phyloP scores from a whole-genome alignment of 352 stramenopile species.

The Phytophthora ramorum region DNA sequence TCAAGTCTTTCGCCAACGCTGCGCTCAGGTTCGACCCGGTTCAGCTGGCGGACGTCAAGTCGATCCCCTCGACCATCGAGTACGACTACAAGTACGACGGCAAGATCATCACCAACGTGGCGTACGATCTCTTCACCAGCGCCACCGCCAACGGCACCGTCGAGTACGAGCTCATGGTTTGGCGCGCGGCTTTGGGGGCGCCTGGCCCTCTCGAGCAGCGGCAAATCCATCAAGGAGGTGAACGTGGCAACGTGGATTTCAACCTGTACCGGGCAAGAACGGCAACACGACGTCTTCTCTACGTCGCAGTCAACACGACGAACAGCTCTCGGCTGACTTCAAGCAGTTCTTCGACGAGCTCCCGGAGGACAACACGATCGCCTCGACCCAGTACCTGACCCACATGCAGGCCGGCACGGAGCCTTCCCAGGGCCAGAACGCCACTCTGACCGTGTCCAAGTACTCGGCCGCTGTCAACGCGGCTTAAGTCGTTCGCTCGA shows the following conservation, averaged over 20 bases:
- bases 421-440: constrained; percentile 34
- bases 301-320: constrained; percentile 28
- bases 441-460: constrained; percentile 30
- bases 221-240: constrained; percentile 23
- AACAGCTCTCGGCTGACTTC: constrained; percentile 30
- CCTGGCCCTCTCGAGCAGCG: constrained; percentile 36
- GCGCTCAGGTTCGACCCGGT: constrained; percentile 41
- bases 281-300: constrained; percentile 40
- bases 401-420: constrained; percentile 38
- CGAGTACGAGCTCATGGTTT: constrained; percentile 49
- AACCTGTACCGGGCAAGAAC: constrained; percentile 38
- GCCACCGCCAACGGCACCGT: constrained; percentile 26
- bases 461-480: constrained; percentile 27
- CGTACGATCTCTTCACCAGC: constrained; percentile 45
- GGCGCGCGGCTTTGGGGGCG: constrained; percentile 37
- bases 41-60: constrained; percentile 34
- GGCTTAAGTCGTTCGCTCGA: neutral
- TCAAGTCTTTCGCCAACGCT: constrained; percentile 53
- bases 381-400: constrained; percentile 34
- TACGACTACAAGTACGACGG: constrained; percentile 44
- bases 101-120: constrained; percentile 44
- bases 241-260: constrained; percentile 21
- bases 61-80: constrained; percentile 41
- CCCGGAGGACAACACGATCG: constrained; percentile 21
- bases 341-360: constrained; percentile 38